Conservation (phyloP, 139 green algal genomes). For the Micractinium sp. region DNA sequence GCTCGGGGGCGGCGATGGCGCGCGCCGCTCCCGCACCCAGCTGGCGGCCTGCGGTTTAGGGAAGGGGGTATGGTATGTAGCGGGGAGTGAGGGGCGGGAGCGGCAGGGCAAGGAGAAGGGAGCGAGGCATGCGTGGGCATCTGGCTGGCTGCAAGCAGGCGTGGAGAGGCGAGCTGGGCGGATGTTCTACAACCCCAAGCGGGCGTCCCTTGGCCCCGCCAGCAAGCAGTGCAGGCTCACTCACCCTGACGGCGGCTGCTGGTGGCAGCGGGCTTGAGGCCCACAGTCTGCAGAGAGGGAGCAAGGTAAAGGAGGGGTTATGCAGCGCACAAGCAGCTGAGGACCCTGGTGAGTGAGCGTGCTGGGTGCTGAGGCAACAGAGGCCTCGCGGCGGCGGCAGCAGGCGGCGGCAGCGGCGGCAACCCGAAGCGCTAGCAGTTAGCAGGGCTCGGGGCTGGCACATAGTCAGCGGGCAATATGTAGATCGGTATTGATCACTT, state of each 20-base stretch:
- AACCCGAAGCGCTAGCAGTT: neutral
- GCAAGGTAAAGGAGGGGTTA: neutral
- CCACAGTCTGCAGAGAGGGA: neutral
- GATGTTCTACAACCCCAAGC: no score
- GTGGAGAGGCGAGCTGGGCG: no score
- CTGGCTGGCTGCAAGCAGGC: neutral
- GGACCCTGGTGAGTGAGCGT: no score
- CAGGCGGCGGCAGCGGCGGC: neutral
- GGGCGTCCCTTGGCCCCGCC: no score
- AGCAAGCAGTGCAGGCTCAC: neutral
- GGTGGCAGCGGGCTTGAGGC: neutral
- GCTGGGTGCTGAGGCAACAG: neutral
- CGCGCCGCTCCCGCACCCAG: neutral
- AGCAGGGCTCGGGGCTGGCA: neutral
- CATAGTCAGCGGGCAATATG: no score
- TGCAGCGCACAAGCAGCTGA: neutral
- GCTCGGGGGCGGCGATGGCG: constrained; percentile 24
- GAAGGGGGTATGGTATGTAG: no score
- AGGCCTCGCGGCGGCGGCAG: no score
- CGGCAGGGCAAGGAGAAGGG: neutral
- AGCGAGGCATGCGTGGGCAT: neutral
- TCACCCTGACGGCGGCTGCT: neutral
- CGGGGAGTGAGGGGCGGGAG: neutral
- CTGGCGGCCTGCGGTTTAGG: neutral
- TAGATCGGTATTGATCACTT: no score